Percentiles rank a stretch among this genome's conserved stretches.
Conservation (phyloP, 2,329 filamentous ascomycete species). For the Tolypocladium capitatum region DNA sequence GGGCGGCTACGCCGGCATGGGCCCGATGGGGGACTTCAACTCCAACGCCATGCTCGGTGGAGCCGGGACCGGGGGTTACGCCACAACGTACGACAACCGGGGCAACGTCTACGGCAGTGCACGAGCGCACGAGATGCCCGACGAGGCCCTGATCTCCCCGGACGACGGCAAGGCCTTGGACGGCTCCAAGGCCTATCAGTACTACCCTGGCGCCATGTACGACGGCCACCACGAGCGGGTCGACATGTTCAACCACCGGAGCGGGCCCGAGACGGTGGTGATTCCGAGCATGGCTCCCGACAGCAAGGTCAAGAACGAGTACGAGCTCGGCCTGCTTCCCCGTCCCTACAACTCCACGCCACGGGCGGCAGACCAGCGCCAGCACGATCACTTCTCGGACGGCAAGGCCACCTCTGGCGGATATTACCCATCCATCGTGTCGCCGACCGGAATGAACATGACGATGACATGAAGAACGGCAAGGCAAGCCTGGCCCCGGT, state of each 20-base stretch:
- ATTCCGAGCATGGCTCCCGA: constrained; percentile 17
- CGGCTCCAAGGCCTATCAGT: constrained; percentile 38
- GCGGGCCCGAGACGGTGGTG: constrained; percentile 17
- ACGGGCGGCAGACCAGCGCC: constrained; percentile 21
- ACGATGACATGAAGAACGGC: constrained; percentile 16
- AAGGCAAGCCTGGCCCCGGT: background rate
- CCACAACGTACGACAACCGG: constrained; percentile 14
- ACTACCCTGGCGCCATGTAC: constrained; percentile 38
- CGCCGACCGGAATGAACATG: constrained; percentile 34
- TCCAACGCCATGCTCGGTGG: constrained; percentile 23
- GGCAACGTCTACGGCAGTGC: constrained; percentile 25
- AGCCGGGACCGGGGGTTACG: constrained; percentile 10
- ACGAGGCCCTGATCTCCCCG: constrained; percentile 36
- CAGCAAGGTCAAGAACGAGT: constrained; percentile 36
- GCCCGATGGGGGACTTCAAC: constrained; percentile 15
- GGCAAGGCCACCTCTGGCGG: constrained; percentile 37
- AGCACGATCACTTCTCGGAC: constrained; percentile 34
- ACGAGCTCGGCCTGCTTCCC: constrained; percentile 30
- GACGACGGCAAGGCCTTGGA: constrained; percentile 39
- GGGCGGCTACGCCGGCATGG: constrained; percentile 25
- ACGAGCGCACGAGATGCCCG: constrained; percentile 35
- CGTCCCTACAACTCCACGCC: constrained; percentile 25
- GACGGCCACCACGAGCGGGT: constrained; percentile 33
- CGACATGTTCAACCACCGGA: constrained; percentile 34
- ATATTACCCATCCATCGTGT: constrained; percentile 38